These are phyloP conservation scores for Pseudisothecium myosuroides DNA, from an alignment of 225 moss, liverwort and hornwort genomes.

Conservation along the genomic window DNA sequence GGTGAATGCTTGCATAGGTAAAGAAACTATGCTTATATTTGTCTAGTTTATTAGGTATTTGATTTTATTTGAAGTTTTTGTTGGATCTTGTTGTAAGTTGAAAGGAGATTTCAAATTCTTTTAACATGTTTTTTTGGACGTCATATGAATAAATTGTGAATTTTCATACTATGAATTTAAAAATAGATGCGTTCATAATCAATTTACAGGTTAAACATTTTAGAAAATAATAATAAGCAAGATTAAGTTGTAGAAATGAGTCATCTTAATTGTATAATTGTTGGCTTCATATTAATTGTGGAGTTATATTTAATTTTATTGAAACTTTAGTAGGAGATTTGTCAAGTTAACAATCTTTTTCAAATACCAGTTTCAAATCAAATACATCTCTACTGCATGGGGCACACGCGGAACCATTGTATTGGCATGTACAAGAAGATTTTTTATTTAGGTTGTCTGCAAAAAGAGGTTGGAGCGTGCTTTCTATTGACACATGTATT, in stretches of 20 bases:
- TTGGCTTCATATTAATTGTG: not conserved
- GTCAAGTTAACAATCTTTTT: not conserved
- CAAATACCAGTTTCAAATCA: not conserved
- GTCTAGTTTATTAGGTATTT: not conserved
- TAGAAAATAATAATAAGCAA: too few species aligned
- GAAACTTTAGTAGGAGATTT: not conserved
- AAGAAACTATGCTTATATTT: fast-evolving
- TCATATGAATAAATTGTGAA: not conserved
- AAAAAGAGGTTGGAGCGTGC: too few species aligned
- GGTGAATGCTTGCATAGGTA: not conserved
- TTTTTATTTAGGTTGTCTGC: too few species aligned
- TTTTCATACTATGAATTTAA: too few species aligned
- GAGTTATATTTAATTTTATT: too few species aligned
- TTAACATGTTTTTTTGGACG: not conserved
- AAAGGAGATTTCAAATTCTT: not conserved
- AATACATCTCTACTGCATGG: not conserved
- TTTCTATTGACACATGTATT: not conserved
- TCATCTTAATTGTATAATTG: not conserved
- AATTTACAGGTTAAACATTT: too few species aligned
- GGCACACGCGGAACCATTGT: not conserved
- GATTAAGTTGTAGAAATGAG: not conserved
- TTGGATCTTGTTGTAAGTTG: not conserved
- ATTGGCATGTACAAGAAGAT: not conserved
- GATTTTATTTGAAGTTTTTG: not conserved
- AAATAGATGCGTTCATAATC: too few species aligned